Percentiles rank a stretch among this genome's conserved stretches.
Evolutionary conservation across 495 filamentous ascomycete genomes (phyloP).

Genomic region (Penicillium manginii): DNA sequence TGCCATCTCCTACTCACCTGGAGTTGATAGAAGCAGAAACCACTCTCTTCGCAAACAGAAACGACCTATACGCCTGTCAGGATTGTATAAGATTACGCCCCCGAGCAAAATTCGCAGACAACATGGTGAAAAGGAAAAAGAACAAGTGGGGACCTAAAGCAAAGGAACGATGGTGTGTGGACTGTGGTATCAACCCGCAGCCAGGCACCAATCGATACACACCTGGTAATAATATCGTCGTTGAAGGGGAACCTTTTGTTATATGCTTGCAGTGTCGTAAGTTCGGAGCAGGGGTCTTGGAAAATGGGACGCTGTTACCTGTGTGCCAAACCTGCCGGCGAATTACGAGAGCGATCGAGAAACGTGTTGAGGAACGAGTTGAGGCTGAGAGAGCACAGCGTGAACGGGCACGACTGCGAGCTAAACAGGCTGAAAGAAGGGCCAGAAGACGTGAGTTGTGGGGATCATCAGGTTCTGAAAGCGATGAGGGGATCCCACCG

Average conservation of each 20-base stretch:
- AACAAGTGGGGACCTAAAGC: constrained; percentile 6
- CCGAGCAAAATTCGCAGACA: constrained; percentile 14
- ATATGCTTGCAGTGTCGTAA: constrained; percentile 11
- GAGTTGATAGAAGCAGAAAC: constrained; percentile 14
- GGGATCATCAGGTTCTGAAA: constrained; percentile 3
- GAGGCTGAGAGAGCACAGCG: not conserved
- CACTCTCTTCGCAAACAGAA: not conserved
- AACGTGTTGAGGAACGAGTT: not conserved
- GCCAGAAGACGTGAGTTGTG: constrained; percentile 4
- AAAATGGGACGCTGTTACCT: not conserved
- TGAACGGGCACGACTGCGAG: not conserved
- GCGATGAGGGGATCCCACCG: constrained; percentile 8
- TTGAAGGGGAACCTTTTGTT: constrained; percentile 9
- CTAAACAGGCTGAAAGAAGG: not conserved
- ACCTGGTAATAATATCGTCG: constrained; percentile 4
- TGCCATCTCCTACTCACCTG: constrained; percentile 8
- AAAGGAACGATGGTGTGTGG: constrained; percentile 9
- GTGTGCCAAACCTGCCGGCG: not conserved
- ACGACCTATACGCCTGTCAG: constrained; percentile 15
- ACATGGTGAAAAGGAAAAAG: constrained; percentile 13
- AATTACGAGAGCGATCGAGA: not conserved
- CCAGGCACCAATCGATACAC: constrained; percentile 13
- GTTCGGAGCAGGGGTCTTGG: not conserved
- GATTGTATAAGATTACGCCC: constrained; percentile 15
- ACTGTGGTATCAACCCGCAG: constrained; percentile 13